Evolutionary conservation across 176 grass and related monocot genomes (phyloP).

Genomic region (Coix lacrymajobi): DNA sequence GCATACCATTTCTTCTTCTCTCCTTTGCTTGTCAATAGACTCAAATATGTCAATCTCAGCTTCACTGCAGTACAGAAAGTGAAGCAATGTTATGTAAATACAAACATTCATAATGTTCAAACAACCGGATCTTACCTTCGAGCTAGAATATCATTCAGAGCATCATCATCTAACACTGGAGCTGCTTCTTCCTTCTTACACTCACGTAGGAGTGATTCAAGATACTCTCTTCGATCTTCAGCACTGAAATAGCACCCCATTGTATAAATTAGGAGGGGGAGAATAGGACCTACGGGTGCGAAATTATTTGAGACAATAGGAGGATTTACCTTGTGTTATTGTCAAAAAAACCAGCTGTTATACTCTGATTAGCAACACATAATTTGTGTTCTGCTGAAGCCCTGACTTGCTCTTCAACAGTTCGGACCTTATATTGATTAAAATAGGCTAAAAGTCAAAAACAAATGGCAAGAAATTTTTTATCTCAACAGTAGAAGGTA

Average conservation of each 20-base stretch:
- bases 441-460: constrained; percentile 27
- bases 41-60: constrained; percentile 95
- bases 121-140: constrained; percentile 52
- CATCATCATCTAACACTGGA: constrained; percentile 86
- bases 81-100: background rate
- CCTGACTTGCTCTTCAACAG: constrained; percentile 98
- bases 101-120: background rate
- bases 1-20: constrained; percentile 74
- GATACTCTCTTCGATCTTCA: constrained; percentile 96
- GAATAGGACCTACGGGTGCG: background rate
- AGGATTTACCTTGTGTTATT: constrained; percentile 87
- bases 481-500: background rate
- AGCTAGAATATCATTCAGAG: constrained; percentile 91
- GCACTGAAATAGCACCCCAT: constrained; percentile 52
- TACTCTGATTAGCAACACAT: constrained; percentile 99
- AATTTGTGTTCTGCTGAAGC: constrained; percentile 99
- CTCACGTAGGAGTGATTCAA: constrained; percentile 88
- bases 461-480: background rate
- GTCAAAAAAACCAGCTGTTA: constrained; percentile 99
- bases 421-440: constrained; percentile 58
- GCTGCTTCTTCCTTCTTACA: constrained; percentile 97
- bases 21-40: constrained; percentile 90
- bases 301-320: background rate
- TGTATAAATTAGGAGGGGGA: constrained; percentile 15
- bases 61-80: constrained; percentile 50